phyloP scores from a whole-genome alignment of 2,329 filamentous ascomycete genomes.

The Fusarium drepaniforme region DNA sequence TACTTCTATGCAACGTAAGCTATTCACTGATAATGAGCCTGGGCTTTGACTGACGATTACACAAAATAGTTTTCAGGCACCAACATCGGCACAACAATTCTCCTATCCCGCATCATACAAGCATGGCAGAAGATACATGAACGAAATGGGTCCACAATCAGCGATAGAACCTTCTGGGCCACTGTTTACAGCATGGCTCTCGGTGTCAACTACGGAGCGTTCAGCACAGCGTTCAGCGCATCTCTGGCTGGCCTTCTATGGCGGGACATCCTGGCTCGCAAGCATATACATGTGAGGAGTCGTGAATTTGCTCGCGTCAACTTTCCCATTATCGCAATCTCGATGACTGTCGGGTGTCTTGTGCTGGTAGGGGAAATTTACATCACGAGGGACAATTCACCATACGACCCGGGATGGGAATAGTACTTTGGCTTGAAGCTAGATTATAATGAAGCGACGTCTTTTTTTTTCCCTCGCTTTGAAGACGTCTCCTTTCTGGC shows the following conservation, averaged over 20 bases:
- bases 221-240: conserved; percentile 78
- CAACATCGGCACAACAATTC: conserved; percentile 81
- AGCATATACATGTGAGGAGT: conserved; percentile 73
- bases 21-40: no score
- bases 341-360: conserved; percentile 73
- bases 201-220: conserved; percentile 81
- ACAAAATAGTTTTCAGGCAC: conserved; percentile 75
- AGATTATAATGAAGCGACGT: neutral
- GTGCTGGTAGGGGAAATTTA: conserved; percentile 75
- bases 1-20: conserved; percentile 77
- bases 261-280: conserved; percentile 76
- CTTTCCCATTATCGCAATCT: conserved; percentile 76
- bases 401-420: conserved; percentile 8
- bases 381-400: conserved; percentile 51
- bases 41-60: no score
- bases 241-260: conserved; percentile 79
- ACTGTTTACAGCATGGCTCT: conserved; percentile 82
- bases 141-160: conserved; percentile 61
- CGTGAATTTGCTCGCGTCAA: conserved; percentile 78
- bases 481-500: neutral
- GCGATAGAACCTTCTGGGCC: conserved; percentile 77
- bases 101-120: conserved; percentile 78
- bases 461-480: neutral
- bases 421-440: neutral
- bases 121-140: conserved; percentile 73